Evolutionary conservation across 768 basidiomycete species (phyloP).

Genomic region (Suillus brevipes): DNA sequence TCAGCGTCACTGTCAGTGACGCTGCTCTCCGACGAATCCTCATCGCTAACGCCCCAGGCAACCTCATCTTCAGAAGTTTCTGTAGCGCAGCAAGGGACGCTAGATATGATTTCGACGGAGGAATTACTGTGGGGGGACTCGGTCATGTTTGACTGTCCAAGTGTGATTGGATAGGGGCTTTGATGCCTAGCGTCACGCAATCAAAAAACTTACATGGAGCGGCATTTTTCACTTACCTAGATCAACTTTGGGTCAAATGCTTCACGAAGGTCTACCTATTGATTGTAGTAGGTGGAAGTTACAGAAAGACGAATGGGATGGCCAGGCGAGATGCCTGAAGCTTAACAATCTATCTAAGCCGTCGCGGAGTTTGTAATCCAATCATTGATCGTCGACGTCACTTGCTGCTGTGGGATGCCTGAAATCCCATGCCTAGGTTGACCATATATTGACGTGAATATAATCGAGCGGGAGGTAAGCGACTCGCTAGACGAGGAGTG

Average conservation of each 20-base stretch:
- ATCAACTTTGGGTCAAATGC: too few relatives aligned
- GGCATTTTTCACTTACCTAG: not conserved
- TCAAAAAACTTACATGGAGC: not conserved
- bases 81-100: not conserved
- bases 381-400: not conserved
- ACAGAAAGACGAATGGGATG: not conserved
- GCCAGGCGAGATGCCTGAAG: not conserved
- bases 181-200: not conserved
- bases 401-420: not conserved
- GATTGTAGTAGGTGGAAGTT: not conserved
- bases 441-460: too few relatives aligned
- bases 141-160: not conserved
- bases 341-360: not conserved
- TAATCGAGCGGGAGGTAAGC: too few relatives aligned
- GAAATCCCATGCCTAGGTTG: not conserved
- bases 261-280: not conserved
- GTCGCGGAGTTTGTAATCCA: conserved; percentile 1
- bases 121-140: not conserved
- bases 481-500: too few relatives aligned
- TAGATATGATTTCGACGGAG: conserved; percentile 1
- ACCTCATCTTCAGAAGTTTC: conserved; percentile 23
- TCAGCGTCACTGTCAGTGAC: conserved; percentile 16
- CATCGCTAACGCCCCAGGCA: conserved; percentile 16
- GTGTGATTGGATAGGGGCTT: not conserved
- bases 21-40: conserved; percentile 10